Conservation (phyloP, 2,329 filamentous ascomycete species). For the Nannizziopsis arthrosporioides region DNA sequence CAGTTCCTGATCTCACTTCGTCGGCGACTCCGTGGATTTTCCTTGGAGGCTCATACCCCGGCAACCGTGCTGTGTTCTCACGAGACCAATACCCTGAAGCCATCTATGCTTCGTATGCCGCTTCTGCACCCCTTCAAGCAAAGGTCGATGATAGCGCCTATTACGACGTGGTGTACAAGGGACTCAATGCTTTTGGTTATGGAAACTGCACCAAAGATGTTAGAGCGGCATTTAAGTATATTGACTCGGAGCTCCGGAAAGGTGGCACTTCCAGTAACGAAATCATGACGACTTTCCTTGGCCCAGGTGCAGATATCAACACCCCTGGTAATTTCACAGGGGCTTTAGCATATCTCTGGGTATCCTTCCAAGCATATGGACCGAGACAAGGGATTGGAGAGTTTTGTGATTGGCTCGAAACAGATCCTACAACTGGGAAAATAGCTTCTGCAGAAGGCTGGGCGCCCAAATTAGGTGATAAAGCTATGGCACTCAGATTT, state of each 20-base stretch:
- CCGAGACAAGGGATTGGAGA: slow-evolving; percentile 31
- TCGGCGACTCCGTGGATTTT: slow-evolving; percentile 36
- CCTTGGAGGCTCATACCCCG: slow-evolving; percentile 37
- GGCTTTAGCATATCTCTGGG: slow-evolving; percentile 31
- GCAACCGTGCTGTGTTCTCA: slow-evolving; percentile 34
- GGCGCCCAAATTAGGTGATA: slow-evolving; percentile 30
- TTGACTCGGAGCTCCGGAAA: slow-evolving; percentile 37
- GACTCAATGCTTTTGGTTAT: slow-evolving; percentile 39
- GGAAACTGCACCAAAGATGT: slow-evolving; percentile 42
- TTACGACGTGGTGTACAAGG: slow-evolving; percentile 40
- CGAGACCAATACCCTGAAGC: slow-evolving; percentile 34
- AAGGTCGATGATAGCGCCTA: slow-evolving; percentile 41
- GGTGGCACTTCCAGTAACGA: slow-evolving; percentile 23
- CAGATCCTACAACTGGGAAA: slow-evolving; percentile 28
- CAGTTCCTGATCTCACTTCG: slow-evolving; percentile 28
- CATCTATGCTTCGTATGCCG: slow-evolving; percentile 32
- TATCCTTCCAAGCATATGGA: slow-evolving; percentile 36
- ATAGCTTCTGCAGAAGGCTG: slow-evolving; percentile 33
- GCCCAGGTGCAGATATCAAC: slow-evolving; percentile 36
- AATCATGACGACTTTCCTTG: slow-evolving; percentile 41
- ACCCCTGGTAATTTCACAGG: slow-evolving; percentile 39
- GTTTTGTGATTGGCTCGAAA: slow-evolving; percentile 40
- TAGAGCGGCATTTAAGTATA: slow-evolving; percentile 38
- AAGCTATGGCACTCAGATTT: slow-evolving; percentile 34
- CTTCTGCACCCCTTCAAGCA: slow-evolving; percentile 38